A percentile compares a stretch with the other conserved stretches of the same genome.
These are phyloP conservation scores for Gloeopeniophorella convolvens DNA, from an alignment of 768 basidiomycete species.

Conservation along the genomic window DNA sequence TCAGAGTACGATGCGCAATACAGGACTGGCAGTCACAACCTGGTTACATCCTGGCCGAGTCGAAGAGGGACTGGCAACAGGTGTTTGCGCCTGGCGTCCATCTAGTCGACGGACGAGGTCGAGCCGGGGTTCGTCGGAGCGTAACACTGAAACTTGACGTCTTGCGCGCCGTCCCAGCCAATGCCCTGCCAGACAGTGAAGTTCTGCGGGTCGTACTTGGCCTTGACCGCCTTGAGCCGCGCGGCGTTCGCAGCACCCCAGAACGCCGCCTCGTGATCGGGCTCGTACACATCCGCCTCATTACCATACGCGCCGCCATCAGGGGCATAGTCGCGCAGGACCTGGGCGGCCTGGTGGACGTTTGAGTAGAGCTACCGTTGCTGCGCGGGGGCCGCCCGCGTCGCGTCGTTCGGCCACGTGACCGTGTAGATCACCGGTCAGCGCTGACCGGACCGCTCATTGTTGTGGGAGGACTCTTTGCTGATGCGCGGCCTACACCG, in stretches of 20 bases:
- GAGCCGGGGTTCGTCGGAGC: background rate
- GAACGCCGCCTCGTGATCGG: conserved; percentile 9
- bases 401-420: background rate
- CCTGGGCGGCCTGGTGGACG: background rate
- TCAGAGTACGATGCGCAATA: too few species aligned
- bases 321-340: background rate
- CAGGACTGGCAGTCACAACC: too few species aligned
- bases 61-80: too few species aligned
- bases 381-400: background rate
- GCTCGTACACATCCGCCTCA: conserved; percentile 20
- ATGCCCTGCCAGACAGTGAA: conserved; percentile 13
- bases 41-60: too few species aligned
- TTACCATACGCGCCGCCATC: conserved; percentile 20
- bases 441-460: conserved; percentile 5
- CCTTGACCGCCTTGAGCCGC: conserved; percentile 15
- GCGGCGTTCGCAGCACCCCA: conserved; percentile 18
- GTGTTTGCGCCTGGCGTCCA: too few species aligned
- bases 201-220: conserved; percentile 16
- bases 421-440: conserved; percentile 2
- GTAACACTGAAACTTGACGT: background rate
- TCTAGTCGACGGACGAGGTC: background rate
- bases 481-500: too few species aligned
- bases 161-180: conserved; percentile 2
- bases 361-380: background rate
- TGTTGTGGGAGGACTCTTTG: too few species aligned